These are phyloP conservation scores for Xylaria sp. DNA, from an alignment of 2,329 filamentous ascomycete genomes.

Conservation along the genomic window DNA sequence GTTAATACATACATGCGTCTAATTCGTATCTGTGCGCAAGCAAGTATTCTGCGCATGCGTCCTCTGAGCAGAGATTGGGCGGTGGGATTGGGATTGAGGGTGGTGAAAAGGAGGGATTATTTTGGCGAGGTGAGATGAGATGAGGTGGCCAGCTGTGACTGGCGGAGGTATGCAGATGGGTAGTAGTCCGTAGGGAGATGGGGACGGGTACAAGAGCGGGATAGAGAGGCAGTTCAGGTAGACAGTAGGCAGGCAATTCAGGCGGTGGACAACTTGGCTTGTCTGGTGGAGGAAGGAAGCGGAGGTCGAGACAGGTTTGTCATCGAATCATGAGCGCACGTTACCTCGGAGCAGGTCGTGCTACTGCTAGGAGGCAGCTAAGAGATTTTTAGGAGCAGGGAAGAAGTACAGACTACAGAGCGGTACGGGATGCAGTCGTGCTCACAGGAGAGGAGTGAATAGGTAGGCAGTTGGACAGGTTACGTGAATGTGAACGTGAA, in stretches of 20 bases:
- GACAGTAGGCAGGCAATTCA: not conserved
- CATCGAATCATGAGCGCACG: not conserved
- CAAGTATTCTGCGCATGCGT: constrained; percentile 12
- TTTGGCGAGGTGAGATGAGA: constrained; percentile 11
- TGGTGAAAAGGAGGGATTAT: constrained; percentile 12
- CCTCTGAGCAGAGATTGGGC: constrained; percentile 2
- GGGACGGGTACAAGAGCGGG: not conserved
- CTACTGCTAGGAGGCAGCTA: not conserved
- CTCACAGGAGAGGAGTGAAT: not conserved
- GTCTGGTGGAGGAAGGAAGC: constrained; percentile 1
- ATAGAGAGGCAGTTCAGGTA: not conserved
- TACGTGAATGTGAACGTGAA: not conserved
- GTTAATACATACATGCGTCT: constrained; percentile 14
- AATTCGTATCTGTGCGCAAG: constrained; percentile 8
- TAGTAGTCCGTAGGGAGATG: not conserved
- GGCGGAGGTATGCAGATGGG: constrained; percentile 5
- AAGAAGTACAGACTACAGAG: not conserved
- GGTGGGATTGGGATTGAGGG: not conserved
- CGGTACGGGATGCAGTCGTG: not conserved
- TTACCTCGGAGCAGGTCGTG: not conserved
- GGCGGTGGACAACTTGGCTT: constrained; percentile 1
- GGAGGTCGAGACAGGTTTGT: constrained; percentile 4
- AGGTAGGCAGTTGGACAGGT: not conserved
- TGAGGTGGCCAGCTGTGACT: constrained; percentile 15
- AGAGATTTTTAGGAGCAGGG: not conserved